These are phyloP conservation scores for Tolypocladium sp. DNA, from an alignment of 2,329 filamentous ascomycete species.

Conservation along the genomic window DNA sequence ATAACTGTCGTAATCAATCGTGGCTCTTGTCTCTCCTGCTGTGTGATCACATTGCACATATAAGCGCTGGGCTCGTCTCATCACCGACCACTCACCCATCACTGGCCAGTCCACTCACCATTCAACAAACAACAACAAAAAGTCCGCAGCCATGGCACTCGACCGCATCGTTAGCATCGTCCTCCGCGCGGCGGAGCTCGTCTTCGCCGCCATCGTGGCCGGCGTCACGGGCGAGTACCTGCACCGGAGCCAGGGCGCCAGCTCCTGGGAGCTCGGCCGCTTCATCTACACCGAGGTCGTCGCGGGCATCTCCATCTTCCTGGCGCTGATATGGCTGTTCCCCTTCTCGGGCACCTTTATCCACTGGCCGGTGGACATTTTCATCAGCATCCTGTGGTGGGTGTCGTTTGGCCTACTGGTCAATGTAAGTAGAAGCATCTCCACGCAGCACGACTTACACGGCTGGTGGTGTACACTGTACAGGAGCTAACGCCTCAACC, in stretches of 20 bases:
- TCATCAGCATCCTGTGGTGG: slow-evolving; percentile 64
- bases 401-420: slow-evolving; percentile 58
- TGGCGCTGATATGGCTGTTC: slow-evolving; percentile 63
- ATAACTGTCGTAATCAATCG: not conserved
- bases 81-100: not conserved
- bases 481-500: slow-evolving; percentile 3
- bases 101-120: too few species aligned
- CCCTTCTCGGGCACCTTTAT: slow-evolving; percentile 60
- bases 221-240: slow-evolving; percentile 62
- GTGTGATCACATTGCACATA: not conserved
- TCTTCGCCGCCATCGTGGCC: slow-evolving; percentile 62
- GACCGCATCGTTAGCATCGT: slow-evolving; percentile 29
- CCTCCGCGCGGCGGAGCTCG: slow-evolving; percentile 43
- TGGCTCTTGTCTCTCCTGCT: not conserved
- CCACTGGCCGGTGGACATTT: slow-evolving; percentile 61
- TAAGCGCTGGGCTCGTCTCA: not conserved
- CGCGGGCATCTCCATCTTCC: slow-evolving; percentile 57
- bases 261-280: slow-evolving; percentile 47
- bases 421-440: slow-evolving; percentile 34
- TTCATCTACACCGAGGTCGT: slow-evolving; percentile 70
- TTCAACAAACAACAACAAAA: not conserved
- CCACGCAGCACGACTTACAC: not conserved
- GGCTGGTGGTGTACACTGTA: too few species aligned
- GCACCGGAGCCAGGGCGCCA: slow-evolving; percentile 31
- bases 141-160: slow-evolving; percentile 22